Evolutionary conservation across 257 asterid genomes (phyloP).

Genomic region (Solanum paucissectum): DNA sequence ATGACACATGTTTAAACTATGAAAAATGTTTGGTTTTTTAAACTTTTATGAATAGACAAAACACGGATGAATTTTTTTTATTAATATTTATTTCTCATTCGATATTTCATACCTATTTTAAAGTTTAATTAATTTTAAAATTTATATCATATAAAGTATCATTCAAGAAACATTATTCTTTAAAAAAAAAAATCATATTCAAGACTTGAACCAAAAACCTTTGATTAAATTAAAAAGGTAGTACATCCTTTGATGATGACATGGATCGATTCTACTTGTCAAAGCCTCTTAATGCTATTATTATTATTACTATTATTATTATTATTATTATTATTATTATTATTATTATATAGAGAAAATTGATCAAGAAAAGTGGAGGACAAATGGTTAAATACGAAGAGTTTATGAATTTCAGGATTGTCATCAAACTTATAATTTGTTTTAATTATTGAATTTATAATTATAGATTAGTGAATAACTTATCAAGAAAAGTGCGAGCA

Average conservation of each 20-base stretch:
- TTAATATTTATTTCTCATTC: too few species aligned
- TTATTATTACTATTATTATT: background rate
- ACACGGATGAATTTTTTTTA: background rate
- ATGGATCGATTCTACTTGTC: background rate
- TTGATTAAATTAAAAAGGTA: too few species aligned
- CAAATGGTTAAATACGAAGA: background rate
- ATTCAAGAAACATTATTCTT: too few species aligned
- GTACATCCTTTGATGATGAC: background rate
- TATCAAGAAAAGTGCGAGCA: background rate
- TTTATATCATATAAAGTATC: accelerated
- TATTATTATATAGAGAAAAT: background rate
- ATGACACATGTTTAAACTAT: background rate
- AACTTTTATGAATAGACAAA: background rate
- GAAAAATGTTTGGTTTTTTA: too few species aligned
- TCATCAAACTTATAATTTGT: background rate
- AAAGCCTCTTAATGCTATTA: background rate
- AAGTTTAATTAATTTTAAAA: too few species aligned
- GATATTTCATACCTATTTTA: too few species aligned
- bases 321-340: too few species aligned
- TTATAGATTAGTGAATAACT: background rate
- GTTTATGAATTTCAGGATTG: background rate
- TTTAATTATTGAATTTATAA: background rate
- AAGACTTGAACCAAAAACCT: too few species aligned
- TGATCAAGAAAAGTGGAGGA: background rate
- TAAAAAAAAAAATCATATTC: too few species aligned